A percentile compares a stretch with the other conserved stretches of the same genome.
phyloP scores from a whole-genome alignment of 768 basidiomycete species.

The Astraeus odoratus region DNA sequence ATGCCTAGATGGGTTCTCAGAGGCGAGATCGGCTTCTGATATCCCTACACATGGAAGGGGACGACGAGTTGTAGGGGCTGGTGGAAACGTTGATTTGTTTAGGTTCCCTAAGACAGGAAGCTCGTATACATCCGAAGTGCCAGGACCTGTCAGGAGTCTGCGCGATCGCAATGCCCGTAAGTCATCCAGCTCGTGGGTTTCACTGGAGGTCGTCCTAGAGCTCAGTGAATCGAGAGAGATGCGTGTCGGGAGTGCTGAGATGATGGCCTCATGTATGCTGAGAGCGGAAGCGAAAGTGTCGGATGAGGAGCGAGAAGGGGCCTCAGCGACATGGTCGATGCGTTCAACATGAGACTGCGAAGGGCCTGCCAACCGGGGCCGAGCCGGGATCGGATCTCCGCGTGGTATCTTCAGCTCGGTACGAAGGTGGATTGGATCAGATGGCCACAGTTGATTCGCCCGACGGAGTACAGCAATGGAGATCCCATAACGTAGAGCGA shows the following conservation, averaged over 20 bases:
- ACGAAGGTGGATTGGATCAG: conserved; percentile 87
- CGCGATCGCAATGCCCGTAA: conserved; percentile 2
- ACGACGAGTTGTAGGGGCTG: neutral
- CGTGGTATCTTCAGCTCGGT: neutral
- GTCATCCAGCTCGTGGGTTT: conserved; percentile 24
- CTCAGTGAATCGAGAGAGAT: conserved; percentile 25
- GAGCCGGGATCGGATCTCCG: neutral
- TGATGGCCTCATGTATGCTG: conserved; percentile 13
- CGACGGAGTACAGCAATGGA: conserved; percentile 74
- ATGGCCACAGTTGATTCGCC: conserved; percentile 90
- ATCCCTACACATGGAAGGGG: neutral
- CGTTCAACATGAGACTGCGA: neutral
- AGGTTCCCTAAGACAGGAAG: conserved; percentile 10
- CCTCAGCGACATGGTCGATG: neutral
- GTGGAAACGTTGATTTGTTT: neutral
- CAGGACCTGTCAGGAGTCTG: neutral
- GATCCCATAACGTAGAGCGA: conserved; percentile 87
- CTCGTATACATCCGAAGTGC: conserved; percentile 7
- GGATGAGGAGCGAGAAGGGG: conserved; percentile 2
- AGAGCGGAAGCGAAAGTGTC: conserved; percentile 13
- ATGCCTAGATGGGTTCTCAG: conserved; percentile 1
- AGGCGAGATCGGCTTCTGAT: neutral
- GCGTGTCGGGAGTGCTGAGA: conserved; percentile 22
- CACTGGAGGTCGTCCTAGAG: conserved; percentile 20
- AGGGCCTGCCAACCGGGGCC: neutral